Evolutionary conservation across 805 yeast genomes (phyloP).

Genomic region (Kregervanrija delftensis): DNA sequence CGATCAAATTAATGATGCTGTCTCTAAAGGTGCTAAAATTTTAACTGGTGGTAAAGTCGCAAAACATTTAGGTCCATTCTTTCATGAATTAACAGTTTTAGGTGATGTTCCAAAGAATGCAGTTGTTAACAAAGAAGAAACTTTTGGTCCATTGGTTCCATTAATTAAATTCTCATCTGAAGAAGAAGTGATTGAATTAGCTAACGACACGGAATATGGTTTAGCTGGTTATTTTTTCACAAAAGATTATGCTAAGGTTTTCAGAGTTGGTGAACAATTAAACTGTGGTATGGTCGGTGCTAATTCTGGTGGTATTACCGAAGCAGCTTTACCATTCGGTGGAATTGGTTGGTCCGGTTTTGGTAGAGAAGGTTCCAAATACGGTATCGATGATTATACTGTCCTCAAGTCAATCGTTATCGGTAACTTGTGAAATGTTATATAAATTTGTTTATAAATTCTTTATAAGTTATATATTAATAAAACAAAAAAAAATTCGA

Average conservation of each 20-base stretch:
- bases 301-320: slow-evolving; percentile 69
- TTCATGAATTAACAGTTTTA: slow-evolving; percentile 63
- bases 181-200: slow-evolving; percentile 53
- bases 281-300: slow-evolving; percentile 80
- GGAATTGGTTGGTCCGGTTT: slow-evolving; percentile 75
- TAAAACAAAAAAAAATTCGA: no score
- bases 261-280: slow-evolving; percentile 58
- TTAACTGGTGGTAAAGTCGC: slow-evolving; percentile 53
- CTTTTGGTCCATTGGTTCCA: slow-evolving; percentile 78
- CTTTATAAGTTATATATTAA: no score
- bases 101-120: slow-evolving; percentile 53
- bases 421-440: slow-evolving; percentile 25
- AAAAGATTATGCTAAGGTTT: slow-evolving; percentile 43
- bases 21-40: slow-evolving; percentile 55
- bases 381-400: slow-evolving; percentile 69
- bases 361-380: slow-evolving; percentile 74
- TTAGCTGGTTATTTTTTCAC: slow-evolving; percentile 74
- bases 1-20: slow-evolving; percentile 60
- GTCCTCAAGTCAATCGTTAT: slow-evolving; percentile 58
- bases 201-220: slow-evolving; percentile 67
- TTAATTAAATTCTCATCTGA: slow-evolving; percentile 57
- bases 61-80: slow-evolving; percentile 51
- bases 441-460: no score
- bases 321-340: slow-evolving; percentile 65
- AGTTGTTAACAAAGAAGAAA: slow-evolving; percentile 59